A percentile compares a stretch with the other conserved stretches of the same genome.
Conservation (phyloP, 2,329 filamentous ascomycete species). For the Fusarium scirpi region DNA sequence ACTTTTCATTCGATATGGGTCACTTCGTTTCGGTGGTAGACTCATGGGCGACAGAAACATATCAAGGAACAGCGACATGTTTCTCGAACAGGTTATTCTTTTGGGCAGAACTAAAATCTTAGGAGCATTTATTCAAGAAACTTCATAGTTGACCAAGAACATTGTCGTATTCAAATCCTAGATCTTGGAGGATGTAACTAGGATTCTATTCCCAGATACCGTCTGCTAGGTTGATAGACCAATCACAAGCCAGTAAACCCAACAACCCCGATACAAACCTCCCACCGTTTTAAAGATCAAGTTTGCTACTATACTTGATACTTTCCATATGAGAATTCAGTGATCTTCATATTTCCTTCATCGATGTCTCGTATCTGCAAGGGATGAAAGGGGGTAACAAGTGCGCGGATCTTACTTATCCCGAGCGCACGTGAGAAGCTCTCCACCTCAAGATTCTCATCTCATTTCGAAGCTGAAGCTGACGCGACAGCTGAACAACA, state of each 20-base stretch:
- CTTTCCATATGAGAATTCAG: background rate
- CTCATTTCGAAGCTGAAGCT: constrained; percentile 20
- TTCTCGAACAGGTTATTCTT: background rate
- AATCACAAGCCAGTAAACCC: background rate
- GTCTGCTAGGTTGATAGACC: background rate
- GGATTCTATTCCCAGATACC: background rate
- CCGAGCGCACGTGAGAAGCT: constrained; percentile 29
- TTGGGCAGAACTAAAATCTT: too few relatives aligned
- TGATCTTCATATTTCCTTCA: too few relatives aligned
- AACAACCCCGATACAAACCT: background rate
- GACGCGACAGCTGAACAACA: constrained; percentile 3
- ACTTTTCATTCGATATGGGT: background rate
- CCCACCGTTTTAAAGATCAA: background rate
- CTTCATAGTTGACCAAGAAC: too few relatives aligned
- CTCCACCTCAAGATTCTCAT: constrained; percentile 27
- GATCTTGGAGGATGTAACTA: background rate
- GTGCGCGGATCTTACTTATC: constrained; percentile 34
- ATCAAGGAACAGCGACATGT: background rate
- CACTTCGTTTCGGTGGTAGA: background rate
- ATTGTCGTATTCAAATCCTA: too few relatives aligned
- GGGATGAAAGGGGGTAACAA: constrained; percentile 11
- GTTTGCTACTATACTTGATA: background rate
- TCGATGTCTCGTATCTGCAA: background rate
- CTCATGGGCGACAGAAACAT: too few relatives aligned
- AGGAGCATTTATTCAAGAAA: too few relatives aligned